Evolutionary conservation across 208 protist genomes (phyloP).

Genomic region (Trypanosoma theileri): DNA sequence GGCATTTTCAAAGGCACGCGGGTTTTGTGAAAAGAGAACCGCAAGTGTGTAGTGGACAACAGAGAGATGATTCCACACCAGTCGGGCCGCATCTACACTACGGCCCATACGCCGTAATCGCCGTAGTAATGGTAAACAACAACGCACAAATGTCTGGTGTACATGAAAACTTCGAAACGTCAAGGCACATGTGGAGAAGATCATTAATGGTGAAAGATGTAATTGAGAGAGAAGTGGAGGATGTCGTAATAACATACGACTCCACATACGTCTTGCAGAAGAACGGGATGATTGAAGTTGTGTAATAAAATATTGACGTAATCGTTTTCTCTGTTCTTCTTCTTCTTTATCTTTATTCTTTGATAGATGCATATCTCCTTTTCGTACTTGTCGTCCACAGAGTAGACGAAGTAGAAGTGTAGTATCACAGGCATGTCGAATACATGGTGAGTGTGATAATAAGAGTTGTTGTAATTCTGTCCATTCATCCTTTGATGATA

Average conservation of each 20-base stretch:
- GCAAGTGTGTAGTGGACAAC: slow-evolving; percentile 16
- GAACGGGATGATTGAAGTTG: slow-evolving; percentile 27
- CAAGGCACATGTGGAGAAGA: slow-evolving; percentile 30
- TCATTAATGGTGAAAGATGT: slow-evolving; percentile 39
- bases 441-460: not conserved
- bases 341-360: not conserved
- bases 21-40: slow-evolving; percentile 25
- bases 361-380: not conserved
- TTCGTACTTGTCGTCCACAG: not conserved
- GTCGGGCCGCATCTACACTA: slow-evolving; percentile 38
- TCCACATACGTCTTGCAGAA: slow-evolving; percentile 21
- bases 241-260: slow-evolving; percentile 31
- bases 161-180: slow-evolving; percentile 42
- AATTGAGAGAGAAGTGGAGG: slow-evolving; percentile 34
- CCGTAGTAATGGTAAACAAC: slow-evolving; percentile 35
- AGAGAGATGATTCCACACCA: slow-evolving; percentile 74
- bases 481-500: slow-evolving; percentile 1
- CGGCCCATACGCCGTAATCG: slow-evolving; percentile 29
- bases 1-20: slow-evolving; percentile 27
- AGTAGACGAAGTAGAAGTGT: slow-evolving; percentile 8
- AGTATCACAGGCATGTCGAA: slow-evolving; percentile 9
- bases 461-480: not conserved
- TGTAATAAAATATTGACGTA: slow-evolving; percentile 18
- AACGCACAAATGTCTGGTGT: slow-evolving; percentile 28
- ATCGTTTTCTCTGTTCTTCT: not conserved